Base-by-base conservation (phyloP, 495 filamentous ascomycete species). In the Thermochaetoides thermophila region DNA sequence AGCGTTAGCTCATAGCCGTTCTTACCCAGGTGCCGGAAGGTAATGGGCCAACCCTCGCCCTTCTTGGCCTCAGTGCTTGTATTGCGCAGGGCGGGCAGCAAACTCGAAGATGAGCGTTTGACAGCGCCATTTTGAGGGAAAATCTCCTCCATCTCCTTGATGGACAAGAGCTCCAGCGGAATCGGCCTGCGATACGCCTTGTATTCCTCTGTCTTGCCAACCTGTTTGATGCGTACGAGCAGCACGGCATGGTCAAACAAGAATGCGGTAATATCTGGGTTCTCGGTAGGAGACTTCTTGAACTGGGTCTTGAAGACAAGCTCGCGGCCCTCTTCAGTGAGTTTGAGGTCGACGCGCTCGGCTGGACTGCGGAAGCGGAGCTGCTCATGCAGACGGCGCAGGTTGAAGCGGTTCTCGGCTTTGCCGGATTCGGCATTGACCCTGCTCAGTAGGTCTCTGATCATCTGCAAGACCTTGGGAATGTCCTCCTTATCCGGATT, bases 1-100 rank as follows among this genome's bases (percentile, higher is more conserved):
- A 99, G 65, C n/a, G 86, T 86, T 41, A 80, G 66, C 47, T 93
- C 91, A 53, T 93, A 96, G 23, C 86, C 86, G 34, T 83, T 84
- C 50, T 86, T 91, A n/a, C 91, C 91, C 17, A 99, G 71, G 65
- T 96, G 91, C 33, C 78, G 73, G 66, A 99, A 96, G n/a, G 86
- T 96, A 45, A 99, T 89, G 1, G 91, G 91, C 56, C 81, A 84
- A 23, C 81, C 84, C 44, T 92, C 84, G 47, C 83, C 62, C 45
- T 63, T 63, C 38, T 63, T 61, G 27, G 59, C 52, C 15, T 71
- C 54, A 22, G 48, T 48, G 24, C 47, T 45, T 13, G 53, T 48
- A 21, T 46, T 66, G 32, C 76, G 73, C 34, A 80, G 69, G 17
- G 84, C 81, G 14, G 79, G 74, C 27, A 92, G 70, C 33, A 99